Evolutionary conservation across 108 stramenopile species (phyloP).

Genomic region (Schizochytrium sp.): DNA sequence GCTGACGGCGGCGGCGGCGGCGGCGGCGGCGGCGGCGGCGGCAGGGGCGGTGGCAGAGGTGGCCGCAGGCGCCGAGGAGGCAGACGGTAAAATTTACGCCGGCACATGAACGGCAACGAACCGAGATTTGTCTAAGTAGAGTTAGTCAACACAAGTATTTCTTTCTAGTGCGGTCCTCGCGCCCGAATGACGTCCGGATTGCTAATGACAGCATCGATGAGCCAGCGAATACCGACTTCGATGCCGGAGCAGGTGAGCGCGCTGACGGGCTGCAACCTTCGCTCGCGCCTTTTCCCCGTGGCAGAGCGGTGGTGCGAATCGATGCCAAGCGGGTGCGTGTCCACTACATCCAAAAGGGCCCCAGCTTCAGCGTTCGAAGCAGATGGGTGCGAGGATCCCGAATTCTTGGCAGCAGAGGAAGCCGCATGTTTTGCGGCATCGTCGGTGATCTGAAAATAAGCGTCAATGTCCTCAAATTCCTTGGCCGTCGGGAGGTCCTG

Average conservation of each 20-base stretch:
- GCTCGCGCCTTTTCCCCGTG: background rate
- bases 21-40: background rate
- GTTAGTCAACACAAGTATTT: too few relatives aligned
- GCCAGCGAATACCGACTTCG: conserved; percentile 8
- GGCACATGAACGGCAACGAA: too few relatives aligned
- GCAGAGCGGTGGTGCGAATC: background rate
- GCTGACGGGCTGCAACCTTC: background rate
- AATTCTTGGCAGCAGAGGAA: background rate
- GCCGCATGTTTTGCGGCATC: background rate
- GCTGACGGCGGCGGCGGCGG: background rate
- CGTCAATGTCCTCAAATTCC: conserved; percentile 35
- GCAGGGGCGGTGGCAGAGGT: background rate
- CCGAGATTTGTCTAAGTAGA: too few relatives aligned
- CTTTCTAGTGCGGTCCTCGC: background rate
- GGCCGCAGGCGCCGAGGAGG: background rate
- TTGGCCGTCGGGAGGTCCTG: conserved; percentile 41
- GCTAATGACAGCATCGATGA: background rate
- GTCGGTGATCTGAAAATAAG: conserved; percentile 25
- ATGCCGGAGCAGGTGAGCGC: background rate
- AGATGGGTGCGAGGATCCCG: background rate
- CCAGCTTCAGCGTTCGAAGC: background rate
- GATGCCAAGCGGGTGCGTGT: background rate
- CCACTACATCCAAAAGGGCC: background rate
- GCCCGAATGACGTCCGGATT: conserved; percentile 16
- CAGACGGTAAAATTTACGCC: background rate